phyloP scores from a whole-genome alignment of 2,329 filamentous ascomycete genomes.

The Amauroascus niger region DNA sequence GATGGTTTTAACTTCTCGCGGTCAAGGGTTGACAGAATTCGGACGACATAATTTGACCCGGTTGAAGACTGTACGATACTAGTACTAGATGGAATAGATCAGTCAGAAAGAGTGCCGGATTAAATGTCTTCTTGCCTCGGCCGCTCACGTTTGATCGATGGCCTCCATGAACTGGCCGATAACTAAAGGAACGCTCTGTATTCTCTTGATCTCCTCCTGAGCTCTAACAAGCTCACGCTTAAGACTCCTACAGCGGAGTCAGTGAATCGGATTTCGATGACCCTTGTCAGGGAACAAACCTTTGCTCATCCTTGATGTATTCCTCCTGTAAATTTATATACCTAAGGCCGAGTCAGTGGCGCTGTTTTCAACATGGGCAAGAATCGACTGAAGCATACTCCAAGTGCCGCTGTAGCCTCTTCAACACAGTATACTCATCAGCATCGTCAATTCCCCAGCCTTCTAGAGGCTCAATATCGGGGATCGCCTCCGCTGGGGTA shows the following conservation, averaged over 20 bases:
- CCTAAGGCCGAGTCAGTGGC: constrained; percentile 39
- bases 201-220: constrained; percentile 98
- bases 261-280: constrained; percentile 13
- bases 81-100: constrained; percentile 50
- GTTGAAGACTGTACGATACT: constrained; percentile 98
- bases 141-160: constrained; percentile 84
- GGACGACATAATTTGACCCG: constrained; percentile 96
- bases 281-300: constrained; percentile 40
- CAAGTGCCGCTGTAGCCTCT: constrained; percentile 91
- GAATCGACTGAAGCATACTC: constrained; percentile 52
- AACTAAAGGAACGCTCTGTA: constrained; percentile 93
- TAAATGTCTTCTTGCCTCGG: background rate
- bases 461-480: constrained; percentile 83
- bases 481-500: constrained; percentile 65
- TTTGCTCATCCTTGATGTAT: constrained; percentile 99
- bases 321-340: constrained; percentile 98
- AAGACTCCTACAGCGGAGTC: constrained; percentile 55
- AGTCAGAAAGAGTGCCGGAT: background rate
- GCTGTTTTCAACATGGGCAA: background rate
- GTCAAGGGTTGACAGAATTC: constrained; percentile 94
- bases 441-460: constrained; percentile 68
- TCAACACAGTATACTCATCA: constrained; percentile 90
- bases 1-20: constrained; percentile 96
- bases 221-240: constrained; percentile 95
- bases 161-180: constrained; percentile 99